These are phyloP conservation scores for Apophysomyces sp. DNA, from an alignment of 371 early-diverging fungal genomes.

Conservation along the genomic window DNA sequence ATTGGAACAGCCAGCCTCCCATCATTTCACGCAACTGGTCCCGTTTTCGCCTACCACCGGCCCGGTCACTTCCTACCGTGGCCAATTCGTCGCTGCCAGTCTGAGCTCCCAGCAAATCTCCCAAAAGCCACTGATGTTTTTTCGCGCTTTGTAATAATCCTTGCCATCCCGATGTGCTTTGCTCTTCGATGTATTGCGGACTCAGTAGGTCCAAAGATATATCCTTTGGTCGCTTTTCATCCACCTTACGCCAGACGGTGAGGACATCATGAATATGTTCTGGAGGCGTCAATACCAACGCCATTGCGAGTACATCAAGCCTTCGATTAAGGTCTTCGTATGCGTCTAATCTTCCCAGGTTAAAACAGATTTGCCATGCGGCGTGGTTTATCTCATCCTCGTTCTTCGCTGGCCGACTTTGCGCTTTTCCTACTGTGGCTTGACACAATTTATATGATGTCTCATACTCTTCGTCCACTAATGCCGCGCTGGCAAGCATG, in stretches of 20 bases:
- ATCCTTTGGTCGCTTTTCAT: slow-evolving; percentile 23
- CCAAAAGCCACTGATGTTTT: slow-evolving; percentile 26
- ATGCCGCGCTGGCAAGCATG: slow-evolving; percentile 61
- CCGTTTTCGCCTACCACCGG: slow-evolving; percentile 14
- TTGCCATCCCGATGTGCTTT: slow-evolving; percentile 20
- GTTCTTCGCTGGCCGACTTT: not conserved
- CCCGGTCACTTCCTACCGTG: slow-evolving; percentile 4
- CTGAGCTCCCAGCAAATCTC: slow-evolving; percentile 16
- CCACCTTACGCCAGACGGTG: slow-evolving; percentile 57
- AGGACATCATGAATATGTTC: slow-evolving; percentile 58
- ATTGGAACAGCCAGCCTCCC: slow-evolving; percentile 16
- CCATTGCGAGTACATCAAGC: slow-evolving; percentile 60
- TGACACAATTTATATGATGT: slow-evolving; percentile 54
- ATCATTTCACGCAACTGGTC: slow-evolving; percentile 18
- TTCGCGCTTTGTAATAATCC: slow-evolving; percentile 28
- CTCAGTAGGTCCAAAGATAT: slow-evolving; percentile 5
- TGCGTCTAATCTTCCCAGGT: slow-evolving; percentile 44
- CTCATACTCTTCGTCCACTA: slow-evolving; percentile 53
- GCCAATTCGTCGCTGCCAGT: not conserved
- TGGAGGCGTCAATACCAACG: slow-evolving; percentile 58
- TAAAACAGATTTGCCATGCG: slow-evolving; percentile 58
- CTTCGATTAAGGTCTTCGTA: slow-evolving; percentile 47
- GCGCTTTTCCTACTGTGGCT: slow-evolving; percentile 40
- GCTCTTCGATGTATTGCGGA: slow-evolving; percentile 6
- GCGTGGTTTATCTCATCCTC: slow-evolving; percentile 51